Conservation (phyloP, 2,329 filamentous ascomycete genomes). For the Exserohilum turcica region DNA sequence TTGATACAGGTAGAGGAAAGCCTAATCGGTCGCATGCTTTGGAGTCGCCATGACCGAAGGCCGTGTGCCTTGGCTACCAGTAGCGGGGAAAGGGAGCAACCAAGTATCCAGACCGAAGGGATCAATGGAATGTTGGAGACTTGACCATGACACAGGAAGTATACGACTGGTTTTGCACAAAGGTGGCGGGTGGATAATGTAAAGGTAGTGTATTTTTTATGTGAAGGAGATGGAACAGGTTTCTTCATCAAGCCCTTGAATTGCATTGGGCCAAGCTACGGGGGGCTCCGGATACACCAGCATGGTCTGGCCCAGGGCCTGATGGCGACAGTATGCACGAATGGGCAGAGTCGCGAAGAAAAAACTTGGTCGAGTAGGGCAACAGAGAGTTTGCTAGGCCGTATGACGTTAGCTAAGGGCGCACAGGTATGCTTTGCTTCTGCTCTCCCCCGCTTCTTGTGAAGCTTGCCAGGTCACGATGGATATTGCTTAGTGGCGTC, state of each 20-base stretch:
- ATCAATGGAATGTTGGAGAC: not conserved
- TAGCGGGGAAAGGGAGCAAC: not conserved
- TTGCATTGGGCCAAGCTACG: not conserved
- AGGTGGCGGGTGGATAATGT: not conserved
- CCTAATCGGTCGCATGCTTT: not conserved
- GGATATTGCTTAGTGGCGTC: not conserved
- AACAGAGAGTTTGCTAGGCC: not conserved
- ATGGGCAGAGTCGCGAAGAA: not conserved
- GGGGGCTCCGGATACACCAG: not conserved
- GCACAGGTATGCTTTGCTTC: slow-evolving; percentile 2
- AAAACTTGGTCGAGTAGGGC: slow-evolving; percentile 2
- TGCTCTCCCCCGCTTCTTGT: slow-evolving; percentile 2
- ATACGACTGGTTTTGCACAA: not conserved
- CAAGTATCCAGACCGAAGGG: not conserved
- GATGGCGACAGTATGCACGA: not conserved
- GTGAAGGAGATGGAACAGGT: not conserved
- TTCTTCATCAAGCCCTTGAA: not conserved
- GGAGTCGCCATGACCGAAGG: not conserved
- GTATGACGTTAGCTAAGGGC: not conserved
- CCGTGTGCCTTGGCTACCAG: not conserved
- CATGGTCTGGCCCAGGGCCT: not conserved
- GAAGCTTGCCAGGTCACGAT: slow-evolving; percentile 2
- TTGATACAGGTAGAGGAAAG: too few species aligned
- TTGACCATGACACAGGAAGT: not conserved
- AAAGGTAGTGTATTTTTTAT: not conserved